Conservation (phyloP, 306 rosid genomes). For the Gleditsia sinensis region DNA sequence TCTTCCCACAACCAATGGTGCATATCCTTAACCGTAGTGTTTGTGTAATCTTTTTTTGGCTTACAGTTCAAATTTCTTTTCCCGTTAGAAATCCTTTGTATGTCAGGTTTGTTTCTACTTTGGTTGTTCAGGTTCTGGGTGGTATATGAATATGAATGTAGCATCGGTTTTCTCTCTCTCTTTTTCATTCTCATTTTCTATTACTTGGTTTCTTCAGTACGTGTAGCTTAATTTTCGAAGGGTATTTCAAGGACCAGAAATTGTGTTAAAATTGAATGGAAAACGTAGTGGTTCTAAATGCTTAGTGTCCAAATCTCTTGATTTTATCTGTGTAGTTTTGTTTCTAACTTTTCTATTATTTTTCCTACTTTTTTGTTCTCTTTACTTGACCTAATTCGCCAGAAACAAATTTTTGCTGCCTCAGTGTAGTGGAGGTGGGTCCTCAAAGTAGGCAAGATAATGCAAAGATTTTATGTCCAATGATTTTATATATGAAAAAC, state of each 20-base stretch:
- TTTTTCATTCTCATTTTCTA: neutral
- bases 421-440: slow-evolving; percentile 21
- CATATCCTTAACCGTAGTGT: slow-evolving; percentile 56
- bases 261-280: slow-evolving; percentile 27
- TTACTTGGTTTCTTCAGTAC: neutral
- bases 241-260: slow-evolving; percentile 39
- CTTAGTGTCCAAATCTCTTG: neutral
- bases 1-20: slow-evolving; percentile 82
- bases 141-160: slow-evolving; percentile 45
- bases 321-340: neutral
- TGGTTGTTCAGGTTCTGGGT: slow-evolving; percentile 37
- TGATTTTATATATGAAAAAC: too few species aligned
- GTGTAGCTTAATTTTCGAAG: slow-evolving; percentile 46
- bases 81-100: neutral
- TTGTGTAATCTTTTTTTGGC: slow-evolving; percentile 8
- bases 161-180: slow-evolving; percentile 20
- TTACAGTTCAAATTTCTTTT: slow-evolving; percentile 5
- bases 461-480: too few species aligned
- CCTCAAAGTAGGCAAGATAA: neutral
- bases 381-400: slow-evolving; percentile 24
- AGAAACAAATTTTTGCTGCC: neutral
- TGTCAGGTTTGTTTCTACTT: slow-evolving; percentile 29
- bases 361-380: neutral
- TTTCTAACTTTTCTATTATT: slow-evolving; percentile 7
- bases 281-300: slow-evolving; percentile 31